Percentiles rank a stretch among this genome's conserved stretches.
phyloP scores from a whole-genome alignment of 495 filamentous ascomycete species.

The Hypoxylon crocopeplum region DNA sequence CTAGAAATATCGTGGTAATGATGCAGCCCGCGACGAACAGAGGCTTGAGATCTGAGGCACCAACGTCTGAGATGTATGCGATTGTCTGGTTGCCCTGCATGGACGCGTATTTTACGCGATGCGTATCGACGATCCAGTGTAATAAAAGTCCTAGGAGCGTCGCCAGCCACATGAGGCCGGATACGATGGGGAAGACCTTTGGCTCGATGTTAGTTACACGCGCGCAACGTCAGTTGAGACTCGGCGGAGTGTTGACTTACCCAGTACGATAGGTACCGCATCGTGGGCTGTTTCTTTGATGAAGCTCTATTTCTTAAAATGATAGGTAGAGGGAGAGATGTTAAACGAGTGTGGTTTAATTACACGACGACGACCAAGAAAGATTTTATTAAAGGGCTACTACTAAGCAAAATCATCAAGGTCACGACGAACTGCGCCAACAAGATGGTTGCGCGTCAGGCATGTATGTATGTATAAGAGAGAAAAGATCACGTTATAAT shows the following conservation, averaged over 20 bases:
- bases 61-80: constrained; percentile 89
- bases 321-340: constrained; percentile 5
- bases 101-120: constrained; percentile 66
- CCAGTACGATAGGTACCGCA: constrained; percentile 67
- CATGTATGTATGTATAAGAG: neutral
- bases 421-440: constrained; percentile 10
- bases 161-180: constrained; percentile 80
- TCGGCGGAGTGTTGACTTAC: constrained; percentile 39
- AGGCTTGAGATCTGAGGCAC: constrained; percentile 71
- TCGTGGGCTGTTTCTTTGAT: constrained; percentile 54
- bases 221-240: constrained; percentile 4
- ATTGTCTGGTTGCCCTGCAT: constrained; percentile 72
- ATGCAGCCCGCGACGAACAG: constrained; percentile 84
- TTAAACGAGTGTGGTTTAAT: neutral
- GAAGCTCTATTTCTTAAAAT: constrained; percentile 7
- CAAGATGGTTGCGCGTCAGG: constrained; percentile 15
- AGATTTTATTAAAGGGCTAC: neutral
- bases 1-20: constrained; percentile 83
- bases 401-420: neutral
- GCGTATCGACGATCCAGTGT: constrained; percentile 67
- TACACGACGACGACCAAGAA: neutral
- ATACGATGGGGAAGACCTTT: constrained; percentile 80
- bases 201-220: neutral
- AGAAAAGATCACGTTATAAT: constrained; percentile 13
- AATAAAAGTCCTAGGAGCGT: constrained; percentile 58